Percentiles rank a stretch among this genome's conserved stretches.
phyloP scores from a whole-genome alignment of 1,284 basidiomycete species.

The Malassezia restricta region DNA sequence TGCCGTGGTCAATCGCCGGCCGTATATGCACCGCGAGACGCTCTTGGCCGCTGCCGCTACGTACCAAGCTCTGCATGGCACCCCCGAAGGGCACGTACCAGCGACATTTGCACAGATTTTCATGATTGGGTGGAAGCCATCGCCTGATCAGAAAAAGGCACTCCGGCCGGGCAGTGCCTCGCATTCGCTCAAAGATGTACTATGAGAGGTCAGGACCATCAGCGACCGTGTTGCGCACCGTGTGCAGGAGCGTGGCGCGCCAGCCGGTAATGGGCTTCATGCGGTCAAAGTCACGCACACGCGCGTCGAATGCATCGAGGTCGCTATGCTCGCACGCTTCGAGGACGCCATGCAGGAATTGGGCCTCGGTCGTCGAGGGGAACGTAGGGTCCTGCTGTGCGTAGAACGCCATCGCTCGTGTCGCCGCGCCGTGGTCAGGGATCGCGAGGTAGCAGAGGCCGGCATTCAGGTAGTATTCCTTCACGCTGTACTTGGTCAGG shows the following conservation, averaged over 20 bases:
- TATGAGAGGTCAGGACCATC: slow-evolving; percentile 44
- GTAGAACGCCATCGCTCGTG: slow-evolving; percentile 43
- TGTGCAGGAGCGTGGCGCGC: slow-evolving; percentile 36
- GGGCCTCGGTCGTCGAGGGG: slow-evolving; percentile 41
- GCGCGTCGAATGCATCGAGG: slow-evolving; percentile 28
- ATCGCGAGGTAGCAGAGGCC: slow-evolving; percentile 80
- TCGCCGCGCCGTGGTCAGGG: slow-evolving; percentile 48
- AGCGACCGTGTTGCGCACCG: slow-evolving; percentile 33
- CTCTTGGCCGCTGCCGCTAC: slow-evolving; percentile 80
- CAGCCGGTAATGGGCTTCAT: slow-evolving; percentile 39
- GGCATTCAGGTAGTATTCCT: slow-evolving; percentile 88
- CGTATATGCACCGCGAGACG: slow-evolving; percentile 69
- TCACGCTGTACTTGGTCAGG: slow-evolving; percentile 94
- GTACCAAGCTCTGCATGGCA: slow-evolving; percentile 62
- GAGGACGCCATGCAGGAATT: slow-evolving; percentile 39
- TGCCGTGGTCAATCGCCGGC: slow-evolving; percentile 59
- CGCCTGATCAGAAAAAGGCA: slow-evolving; percentile 68
- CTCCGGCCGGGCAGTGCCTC: slow-evolving; percentile 71
- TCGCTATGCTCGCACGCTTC: slow-evolving; percentile 40
- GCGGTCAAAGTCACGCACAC: slow-evolving; percentile 41
- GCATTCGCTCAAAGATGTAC: slow-evolving; percentile 62
- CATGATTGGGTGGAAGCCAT: slow-evolving; percentile 98
- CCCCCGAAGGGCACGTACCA: slow-evolving; percentile 62
- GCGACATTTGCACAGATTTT: slow-evolving; percentile 95
- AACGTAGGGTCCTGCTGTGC: slow-evolving; percentile 40